Conservation (phyloP, 1,284 basidiomycete species). For the Ganoderma multipileum region DNA sequence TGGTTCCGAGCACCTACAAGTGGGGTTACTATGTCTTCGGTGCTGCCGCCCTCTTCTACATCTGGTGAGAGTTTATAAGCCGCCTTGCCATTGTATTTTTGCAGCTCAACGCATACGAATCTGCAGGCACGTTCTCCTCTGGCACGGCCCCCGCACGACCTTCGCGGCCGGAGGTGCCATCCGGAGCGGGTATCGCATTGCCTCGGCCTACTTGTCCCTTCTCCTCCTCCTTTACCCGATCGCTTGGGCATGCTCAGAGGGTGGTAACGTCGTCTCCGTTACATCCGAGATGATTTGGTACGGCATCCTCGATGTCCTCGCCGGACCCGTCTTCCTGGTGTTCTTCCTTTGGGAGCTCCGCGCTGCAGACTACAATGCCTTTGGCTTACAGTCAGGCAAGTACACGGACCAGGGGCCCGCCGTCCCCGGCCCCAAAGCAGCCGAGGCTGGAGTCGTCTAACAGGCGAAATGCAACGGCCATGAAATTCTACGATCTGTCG, state of each 20-base stretch:
- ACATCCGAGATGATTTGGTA: conserved; percentile 60
- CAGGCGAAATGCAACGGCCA: conserved; percentile 5
- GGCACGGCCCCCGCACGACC: conserved; percentile 40
- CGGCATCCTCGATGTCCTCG: conserved; percentile 64
- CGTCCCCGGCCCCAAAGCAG: conserved; percentile 12
- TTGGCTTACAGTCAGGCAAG: conserved; percentile 39
- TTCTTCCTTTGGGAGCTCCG: conserved; percentile 41
- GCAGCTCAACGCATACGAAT: neutral
- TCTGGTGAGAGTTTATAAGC: conserved; percentile 47
- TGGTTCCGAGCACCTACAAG: conserved; percentile 59
- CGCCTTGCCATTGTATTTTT: neutral
- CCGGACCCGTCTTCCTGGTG: conserved; percentile 57
- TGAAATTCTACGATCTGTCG: conserved; percentile 4
- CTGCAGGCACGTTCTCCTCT: conserved; percentile 41
- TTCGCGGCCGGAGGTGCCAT: conserved; percentile 46
- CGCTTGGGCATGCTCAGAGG: conserved; percentile 55
- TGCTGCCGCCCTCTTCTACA: conserved; percentile 52
- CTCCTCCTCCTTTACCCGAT: conserved; percentile 61
- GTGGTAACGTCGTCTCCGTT: conserved; percentile 52
- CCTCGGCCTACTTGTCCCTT: conserved; percentile 52
- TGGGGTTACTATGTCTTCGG: conserved; percentile 58
- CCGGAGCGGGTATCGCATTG: conserved; percentile 48
- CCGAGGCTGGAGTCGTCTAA: conserved; percentile 25
- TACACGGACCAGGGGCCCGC: conserved; percentile 29
- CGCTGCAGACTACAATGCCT: conserved; percentile 36